Evolutionary conservation across 2,329 filamentous ascomycete genomes (phyloP).

Genomic region (Beauveria asiatica): DNA sequence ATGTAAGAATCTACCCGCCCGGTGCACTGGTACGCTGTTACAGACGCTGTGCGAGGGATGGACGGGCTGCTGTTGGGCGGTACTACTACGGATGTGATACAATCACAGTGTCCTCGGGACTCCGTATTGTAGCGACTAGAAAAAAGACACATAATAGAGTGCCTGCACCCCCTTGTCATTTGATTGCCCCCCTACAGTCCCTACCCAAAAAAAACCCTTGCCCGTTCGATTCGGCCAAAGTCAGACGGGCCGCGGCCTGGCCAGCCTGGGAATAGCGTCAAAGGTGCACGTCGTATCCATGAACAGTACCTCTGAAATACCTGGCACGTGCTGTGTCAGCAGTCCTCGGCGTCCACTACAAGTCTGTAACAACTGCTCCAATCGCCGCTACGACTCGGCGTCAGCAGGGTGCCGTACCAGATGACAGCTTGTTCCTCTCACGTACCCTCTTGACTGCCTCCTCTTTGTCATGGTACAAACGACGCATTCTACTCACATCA

Average conservation of each 20-base stretch:
- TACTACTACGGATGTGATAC: background rate
- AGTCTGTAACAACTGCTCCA: no score
- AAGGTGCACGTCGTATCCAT: background rate
- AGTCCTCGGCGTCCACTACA: no score
- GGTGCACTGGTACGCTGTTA: background rate
- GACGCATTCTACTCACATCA: background rate
- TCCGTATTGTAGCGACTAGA: background rate
- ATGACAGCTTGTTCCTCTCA: no score
- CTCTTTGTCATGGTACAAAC: background rate
- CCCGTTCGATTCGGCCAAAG: background rate
- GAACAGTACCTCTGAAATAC: background rate
- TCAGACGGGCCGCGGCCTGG: background rate
- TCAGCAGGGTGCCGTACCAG: no score
- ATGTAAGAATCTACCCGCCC: background rate
- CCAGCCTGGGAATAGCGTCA: conserved; percentile 1
- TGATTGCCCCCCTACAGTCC: no score
- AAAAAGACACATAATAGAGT: background rate
- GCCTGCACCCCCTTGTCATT: background rate
- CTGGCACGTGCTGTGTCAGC: no score
- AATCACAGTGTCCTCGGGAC: background rate
- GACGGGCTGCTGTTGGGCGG: background rate
- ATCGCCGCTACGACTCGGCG: no score
- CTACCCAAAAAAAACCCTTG: no score
- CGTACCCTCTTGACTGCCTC: no score
- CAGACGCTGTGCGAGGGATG: background rate